phyloP scores from a whole-genome alignment of 2,329 filamentous ascomycete species.

The Bipolaris zeicola region DNA sequence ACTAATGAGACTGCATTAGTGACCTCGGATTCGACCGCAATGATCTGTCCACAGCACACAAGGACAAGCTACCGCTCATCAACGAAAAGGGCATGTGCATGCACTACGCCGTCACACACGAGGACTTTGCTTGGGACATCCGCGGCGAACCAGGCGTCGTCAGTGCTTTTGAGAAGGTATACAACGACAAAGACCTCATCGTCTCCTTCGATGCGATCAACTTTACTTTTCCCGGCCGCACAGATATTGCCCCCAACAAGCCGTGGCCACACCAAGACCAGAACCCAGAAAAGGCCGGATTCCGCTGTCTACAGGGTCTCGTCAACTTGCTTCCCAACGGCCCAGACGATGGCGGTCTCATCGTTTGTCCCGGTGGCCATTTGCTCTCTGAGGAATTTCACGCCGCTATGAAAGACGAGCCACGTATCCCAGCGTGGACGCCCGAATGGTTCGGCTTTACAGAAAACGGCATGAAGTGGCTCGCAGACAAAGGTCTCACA shows the following conservation, averaged over 20 bases:
- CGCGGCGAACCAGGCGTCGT: conserved; percentile 49
- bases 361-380: conserved; percentile 44
- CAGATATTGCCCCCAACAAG: conserved; percentile 31
- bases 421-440: conserved; percentile 38
- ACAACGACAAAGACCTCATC: conserved; percentile 45
- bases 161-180: conserved; percentile 33
- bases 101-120: conserved; percentile 47
- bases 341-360: conserved; percentile 46
- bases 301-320: conserved; percentile 59
- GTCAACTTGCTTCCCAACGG: conserved; percentile 53
- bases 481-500: conserved; percentile 48
- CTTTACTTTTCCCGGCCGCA: conserved; percentile 41
- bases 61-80: conserved; percentile 27
- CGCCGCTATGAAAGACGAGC: conserved; percentile 29
- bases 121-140: conserved; percentile 51
- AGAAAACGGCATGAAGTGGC: conserved; percentile 49
- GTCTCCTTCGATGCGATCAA: conserved; percentile 49
- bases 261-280: conserved; percentile 47
- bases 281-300: conserved; percentile 48
- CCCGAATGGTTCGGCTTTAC: conserved; percentile 45
- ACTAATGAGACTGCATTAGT: conserved; percentile 5
- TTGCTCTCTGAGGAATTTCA: conserved; percentile 41
- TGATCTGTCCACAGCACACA: conserved; percentile 26
- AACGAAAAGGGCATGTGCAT: conserved; percentile 31
- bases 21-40: conserved; percentile 30